phyloP scores from a whole-genome alignment of 495 filamentous ascomycete species.

The Usnea hakonensis region DNA sequence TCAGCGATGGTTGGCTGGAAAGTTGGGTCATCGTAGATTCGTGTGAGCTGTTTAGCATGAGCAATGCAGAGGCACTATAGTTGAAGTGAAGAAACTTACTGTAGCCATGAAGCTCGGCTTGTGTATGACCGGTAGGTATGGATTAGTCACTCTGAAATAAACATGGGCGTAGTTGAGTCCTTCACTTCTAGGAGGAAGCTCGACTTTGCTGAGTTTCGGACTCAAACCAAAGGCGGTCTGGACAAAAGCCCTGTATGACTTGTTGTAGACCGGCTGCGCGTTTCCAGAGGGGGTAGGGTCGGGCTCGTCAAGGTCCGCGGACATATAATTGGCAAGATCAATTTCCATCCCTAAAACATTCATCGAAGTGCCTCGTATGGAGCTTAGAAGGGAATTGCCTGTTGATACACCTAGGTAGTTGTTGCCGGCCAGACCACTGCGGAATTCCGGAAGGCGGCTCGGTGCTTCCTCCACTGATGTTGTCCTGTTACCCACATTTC shows the following conservation, averaged over 20 bases:
- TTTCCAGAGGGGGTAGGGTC: conserved; percentile 32
- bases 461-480: conserved; percentile 11
- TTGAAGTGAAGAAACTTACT: conserved; percentile 38
- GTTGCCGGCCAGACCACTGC: conserved; percentile 49
- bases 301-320: conserved; percentile 55
- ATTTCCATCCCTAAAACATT: conserved; percentile 70
- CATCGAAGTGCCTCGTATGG: conserved; percentile 65
- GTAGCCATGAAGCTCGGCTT: conserved; percentile 59
- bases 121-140: conserved; percentile 66
- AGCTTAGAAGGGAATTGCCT: conserved; percentile 57
- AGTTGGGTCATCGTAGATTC: conserved; percentile 50
- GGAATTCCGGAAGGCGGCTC: conserved; percentile 42
- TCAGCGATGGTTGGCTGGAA: conserved; percentile 56
- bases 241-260: conserved; percentile 61
- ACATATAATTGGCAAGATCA: conserved; percentile 63
- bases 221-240: conserved; percentile 52
- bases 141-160: conserved; percentile 64
- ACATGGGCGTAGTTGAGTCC: conserved; percentile 57
- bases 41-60: conserved; percentile 18
- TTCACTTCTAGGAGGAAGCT: conserved; percentile 49
- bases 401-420: conserved; percentile 66
- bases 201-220: conserved; percentile 43
- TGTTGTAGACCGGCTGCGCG: conserved; percentile 46
- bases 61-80: neutral
- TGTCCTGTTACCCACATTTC: neutral